Base-by-base conservation (phyloP, 2,329 filamentous ascomycete genomes). In the Sporothrix inflata region DNA sequence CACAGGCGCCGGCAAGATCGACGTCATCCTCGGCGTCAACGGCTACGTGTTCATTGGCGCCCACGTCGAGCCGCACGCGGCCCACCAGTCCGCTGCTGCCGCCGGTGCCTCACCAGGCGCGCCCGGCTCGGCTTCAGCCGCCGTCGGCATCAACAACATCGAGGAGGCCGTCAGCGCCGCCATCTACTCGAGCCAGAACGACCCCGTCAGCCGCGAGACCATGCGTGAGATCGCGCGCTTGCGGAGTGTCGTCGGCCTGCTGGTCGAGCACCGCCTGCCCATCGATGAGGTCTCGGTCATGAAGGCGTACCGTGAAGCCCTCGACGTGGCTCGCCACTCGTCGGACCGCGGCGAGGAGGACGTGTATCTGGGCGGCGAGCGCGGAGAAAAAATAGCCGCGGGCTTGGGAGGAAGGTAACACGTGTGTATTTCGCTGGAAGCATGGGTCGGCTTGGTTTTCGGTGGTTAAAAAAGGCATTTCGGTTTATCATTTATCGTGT, bases 161-260 rank as follows among this genome's bases (percentile, higher is more conserved):
- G 96, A 98, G 80, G 96, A 99, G 83, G 90, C 86, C 76, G 92
- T 96, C 24, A 94, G 90, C 75, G 90, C 90, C 77, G 92, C 91
- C 70, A 94, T 97, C 77, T 99, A 99, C 82, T 96, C 93, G 71
- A 97, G 93, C 79, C 94, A 98, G 83, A 99, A 99, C 79, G 95
- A 98, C 79, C 87, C 89, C 72, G 94, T 99, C 75, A 84, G 89
- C 27, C 84, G 89, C 1, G 89, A 89, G 67, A 95, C 94, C 19
- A 90, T 96, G 85, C 88, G 91, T 74, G 96, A 98, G 85, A 98
- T 99, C 81, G 90, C 93, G 19, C 86, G 94, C 73, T 86, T 98
- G 61, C 87, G 92, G 47, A 92, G 93, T 27, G 92, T 96, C 72
- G 92, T 99, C 71, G 88, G 90, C 72, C 91, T 94, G 1, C 83